Conservation (phyloP, 2,329 filamentous ascomycete genomes). For the Podosphaera xanthii region DNA sequence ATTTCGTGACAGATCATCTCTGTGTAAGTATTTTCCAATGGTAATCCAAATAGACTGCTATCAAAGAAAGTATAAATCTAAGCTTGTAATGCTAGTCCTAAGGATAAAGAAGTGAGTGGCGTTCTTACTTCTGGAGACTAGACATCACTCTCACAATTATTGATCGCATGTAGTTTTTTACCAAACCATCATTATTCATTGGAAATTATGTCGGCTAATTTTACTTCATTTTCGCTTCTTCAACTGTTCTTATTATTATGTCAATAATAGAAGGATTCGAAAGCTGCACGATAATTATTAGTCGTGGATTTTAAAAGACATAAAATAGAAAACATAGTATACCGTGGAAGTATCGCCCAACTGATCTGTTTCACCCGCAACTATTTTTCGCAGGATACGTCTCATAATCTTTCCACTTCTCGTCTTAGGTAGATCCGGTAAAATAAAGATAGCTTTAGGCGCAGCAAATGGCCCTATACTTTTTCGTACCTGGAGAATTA, state of each 20-base stretch:
- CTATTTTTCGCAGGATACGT: conserved; percentile 85
- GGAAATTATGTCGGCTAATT: too few relatives aligned
- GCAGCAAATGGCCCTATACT: conserved; percentile 84
- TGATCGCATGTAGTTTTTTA: too few relatives aligned
- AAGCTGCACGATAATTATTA: conserved; percentile 28
- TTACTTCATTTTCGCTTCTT: conserved; percentile 6
- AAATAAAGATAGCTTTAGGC: conserved; percentile 76
- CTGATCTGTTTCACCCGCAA: conserved; percentile 92
- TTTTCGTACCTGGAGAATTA: conserved; percentile 7
- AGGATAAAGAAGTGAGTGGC: too few relatives aligned
- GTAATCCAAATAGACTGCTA: too few relatives aligned
- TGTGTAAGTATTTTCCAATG: too few relatives aligned
- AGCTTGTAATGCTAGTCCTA: too few relatives aligned
- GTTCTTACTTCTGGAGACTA: too few relatives aligned
- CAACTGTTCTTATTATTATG: conserved; percentile 43
- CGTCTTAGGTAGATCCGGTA: conserved; percentile 91
- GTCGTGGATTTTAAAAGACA: not conserved
- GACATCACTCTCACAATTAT: too few relatives aligned
- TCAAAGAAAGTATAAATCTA: too few relatives aligned
- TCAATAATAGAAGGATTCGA: conserved; percentile 77
- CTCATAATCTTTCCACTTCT: conserved; percentile 98
- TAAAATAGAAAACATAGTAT: conserved; percentile 1
- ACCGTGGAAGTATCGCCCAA: conserved; percentile 83
- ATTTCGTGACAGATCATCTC: too few relatives aligned
- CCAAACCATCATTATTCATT: too few relatives aligned